Evolutionary conservation across 257 asterid genomes (phyloP).

Genomic region (Nemophila menziesii): DNA sequence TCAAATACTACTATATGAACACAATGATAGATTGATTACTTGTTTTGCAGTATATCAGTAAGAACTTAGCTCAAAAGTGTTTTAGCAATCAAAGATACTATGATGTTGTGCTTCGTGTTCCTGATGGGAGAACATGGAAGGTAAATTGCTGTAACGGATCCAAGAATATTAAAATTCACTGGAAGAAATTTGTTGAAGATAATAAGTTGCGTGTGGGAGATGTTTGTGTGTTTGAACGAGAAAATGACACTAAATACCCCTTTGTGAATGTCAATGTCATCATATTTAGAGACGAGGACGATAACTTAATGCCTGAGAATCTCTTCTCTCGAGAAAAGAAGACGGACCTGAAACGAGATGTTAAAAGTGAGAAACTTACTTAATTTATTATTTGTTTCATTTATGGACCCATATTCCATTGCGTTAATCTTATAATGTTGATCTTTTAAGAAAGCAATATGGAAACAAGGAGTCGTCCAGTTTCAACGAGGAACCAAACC

Average conservation of each 20-base stretch:
- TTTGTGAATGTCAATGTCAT: slow-evolving; percentile 1
- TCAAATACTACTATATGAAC: background rate
- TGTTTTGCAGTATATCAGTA: slow-evolving; percentile 3
- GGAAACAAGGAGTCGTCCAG: no score
- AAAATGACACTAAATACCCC: background rate
- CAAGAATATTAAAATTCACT: background rate
- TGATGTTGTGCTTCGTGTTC: background rate
- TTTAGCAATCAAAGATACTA: background rate
- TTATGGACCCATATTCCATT: no score
- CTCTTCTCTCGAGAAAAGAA: no score
- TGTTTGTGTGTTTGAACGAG: slow-evolving; percentile 15
- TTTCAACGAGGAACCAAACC: no score
- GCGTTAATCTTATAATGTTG: no score
- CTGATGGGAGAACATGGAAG: slow-evolving; percentile 2
- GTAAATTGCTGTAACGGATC: background rate
- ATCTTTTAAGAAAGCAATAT: no score
- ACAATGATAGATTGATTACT: background rate
- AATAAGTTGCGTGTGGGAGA: slow-evolving; percentile 11
- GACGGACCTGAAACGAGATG: background rate
- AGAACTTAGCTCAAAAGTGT: background rate
- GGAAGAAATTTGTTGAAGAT: slow-evolving; percentile 17
- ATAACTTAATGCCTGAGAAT: no score
- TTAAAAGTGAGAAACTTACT: no score
- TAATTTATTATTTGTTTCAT: no score
- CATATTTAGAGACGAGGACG: background rate